phyloP scores from a whole-genome alignment of 352 stramenopile species.

The Blastocystis sp. region DNA sequence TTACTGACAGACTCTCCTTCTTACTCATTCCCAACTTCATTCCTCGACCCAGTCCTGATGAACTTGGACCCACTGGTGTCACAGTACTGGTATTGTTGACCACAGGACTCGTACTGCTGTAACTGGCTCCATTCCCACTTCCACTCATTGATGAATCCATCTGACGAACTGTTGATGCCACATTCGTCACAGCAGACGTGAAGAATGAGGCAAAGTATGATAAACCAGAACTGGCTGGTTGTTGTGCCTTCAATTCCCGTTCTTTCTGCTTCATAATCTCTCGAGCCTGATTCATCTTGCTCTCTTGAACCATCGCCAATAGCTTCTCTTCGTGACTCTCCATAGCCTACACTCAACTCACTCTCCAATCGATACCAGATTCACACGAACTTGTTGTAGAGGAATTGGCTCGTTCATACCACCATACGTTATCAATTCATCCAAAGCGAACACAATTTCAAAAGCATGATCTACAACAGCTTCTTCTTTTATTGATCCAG shows the following conservation, averaged over 20 bases:
- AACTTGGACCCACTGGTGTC: no score
- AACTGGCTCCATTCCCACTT: not conserved
- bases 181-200: not conserved
- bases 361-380: not conserved
- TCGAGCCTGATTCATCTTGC: conserved; percentile 54
- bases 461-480: conserved; percentile 48
- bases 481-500: conserved; percentile 33
- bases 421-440: conserved; percentile 54
- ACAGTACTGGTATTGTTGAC: no score
- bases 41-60: not conserved
- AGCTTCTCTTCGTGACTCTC: conserved; percentile 61
- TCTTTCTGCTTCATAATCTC: conserved; percentile 61
- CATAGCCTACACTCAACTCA: conserved; percentile 22
- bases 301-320: conserved; percentile 58
- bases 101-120: not conserved
- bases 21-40: conserved; percentile 1
- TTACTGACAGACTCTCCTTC: conserved; percentile 31
- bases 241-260: not conserved
- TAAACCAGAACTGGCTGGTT: not conserved
- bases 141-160: not conserved
- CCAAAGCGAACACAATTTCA: conserved; percentile 31
- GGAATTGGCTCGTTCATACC: conserved; percentile 53
- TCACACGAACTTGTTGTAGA: conserved; percentile 53
- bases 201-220: conserved; percentile 35
- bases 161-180: not conserved